Percentiles rank a stretch among this genome's conserved stretches.
Evolutionary conservation across 192 early-diverging fungal genomes (phyloP).

Genomic region (Spizellomyces sp.): DNA sequence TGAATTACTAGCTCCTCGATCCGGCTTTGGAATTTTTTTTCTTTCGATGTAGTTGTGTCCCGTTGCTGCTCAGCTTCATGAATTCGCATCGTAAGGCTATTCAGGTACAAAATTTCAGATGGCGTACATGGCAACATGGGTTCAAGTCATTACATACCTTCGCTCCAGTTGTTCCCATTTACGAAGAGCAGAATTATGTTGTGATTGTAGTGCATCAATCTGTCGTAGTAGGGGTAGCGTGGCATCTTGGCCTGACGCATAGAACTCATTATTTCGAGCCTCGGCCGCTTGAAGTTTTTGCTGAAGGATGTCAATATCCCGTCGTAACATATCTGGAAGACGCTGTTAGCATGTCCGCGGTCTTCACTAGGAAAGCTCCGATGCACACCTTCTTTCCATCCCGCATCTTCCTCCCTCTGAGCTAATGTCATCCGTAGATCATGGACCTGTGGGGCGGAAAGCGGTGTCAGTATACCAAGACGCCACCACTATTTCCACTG

Average conservation of each 20-base stretch:
- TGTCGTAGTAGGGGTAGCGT: slow-evolving; percentile 51
- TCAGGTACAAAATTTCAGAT: too few species aligned
- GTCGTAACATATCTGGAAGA: not conserved
- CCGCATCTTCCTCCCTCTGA: not conserved
- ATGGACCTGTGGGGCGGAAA: not conserved
- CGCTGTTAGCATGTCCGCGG: too few species aligned
- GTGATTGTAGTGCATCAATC: slow-evolving; percentile 47
- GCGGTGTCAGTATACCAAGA: too few species aligned
- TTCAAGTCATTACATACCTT: not conserved
- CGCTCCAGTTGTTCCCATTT: slow-evolving; percentile 51
- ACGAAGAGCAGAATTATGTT: slow-evolving; percentile 31
- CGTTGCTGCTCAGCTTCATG: too few species aligned
- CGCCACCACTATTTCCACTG: too few species aligned
- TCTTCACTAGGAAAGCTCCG: too few species aligned
- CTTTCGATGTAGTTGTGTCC: too few species aligned
- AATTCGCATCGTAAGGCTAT: too few species aligned
- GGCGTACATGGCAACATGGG: not conserved
- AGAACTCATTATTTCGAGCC: slow-evolving; percentile 42
- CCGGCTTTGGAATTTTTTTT: too few species aligned
- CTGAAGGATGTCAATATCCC: slow-evolving; percentile 44
- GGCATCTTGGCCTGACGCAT: slow-evolving; percentile 28
- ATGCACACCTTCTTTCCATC: too few species aligned
- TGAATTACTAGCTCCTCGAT: too few species aligned
- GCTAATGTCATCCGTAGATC: not conserved
- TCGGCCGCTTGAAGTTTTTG: slow-evolving; percentile 41